A percentile compares a stretch with the other conserved stretches of the same genome.
Evolutionary conservation across 2,329 filamentous ascomycete genomes (phyloP).

Genomic region (Ilyonectria destructans): DNA sequence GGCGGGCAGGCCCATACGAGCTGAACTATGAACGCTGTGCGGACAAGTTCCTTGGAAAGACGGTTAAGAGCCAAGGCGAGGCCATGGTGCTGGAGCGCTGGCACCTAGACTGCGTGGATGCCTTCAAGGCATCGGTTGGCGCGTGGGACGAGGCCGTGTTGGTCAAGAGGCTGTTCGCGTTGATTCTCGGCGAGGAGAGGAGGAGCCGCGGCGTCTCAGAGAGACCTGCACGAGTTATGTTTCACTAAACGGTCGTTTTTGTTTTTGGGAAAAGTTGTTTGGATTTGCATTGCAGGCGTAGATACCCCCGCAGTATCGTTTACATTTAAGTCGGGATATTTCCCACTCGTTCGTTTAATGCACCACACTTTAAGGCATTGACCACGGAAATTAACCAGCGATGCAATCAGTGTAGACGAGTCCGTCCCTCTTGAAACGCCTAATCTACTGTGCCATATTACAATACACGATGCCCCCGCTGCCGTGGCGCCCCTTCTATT

Average conservation of each 20-base stretch:
- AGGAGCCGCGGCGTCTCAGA: slow-evolving; percentile 40
- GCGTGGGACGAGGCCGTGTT: slow-evolving; percentile 67
- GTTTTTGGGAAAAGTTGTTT: slow-evolving; percentile 37
- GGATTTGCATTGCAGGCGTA: slow-evolving; percentile 43
- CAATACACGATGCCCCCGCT: slow-evolving; percentile 43
- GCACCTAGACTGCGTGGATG: slow-evolving; percentile 73
- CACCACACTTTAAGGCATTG: neutral
- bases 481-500: slow-evolving; percentile 68
- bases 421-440: slow-evolving; percentile 50
- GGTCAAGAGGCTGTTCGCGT: slow-evolving; percentile 67
- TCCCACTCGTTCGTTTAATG: slow-evolving; percentile 14
- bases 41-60: slow-evolving; percentile 63
- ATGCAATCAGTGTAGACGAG: slow-evolving; percentile 44
- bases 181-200: slow-evolving; percentile 67
- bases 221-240: slow-evolving; percentile 48
- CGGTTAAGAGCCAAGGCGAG: slow-evolving; percentile 63
- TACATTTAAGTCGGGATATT: slow-evolving; percentile 26
- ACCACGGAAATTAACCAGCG: slow-evolving; percentile 31
- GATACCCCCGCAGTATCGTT: slow-evolving; percentile 45
- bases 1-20: slow-evolving; percentile 59
- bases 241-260: slow-evolving; percentile 48
- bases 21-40: slow-evolving; percentile 49
- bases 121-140: slow-evolving; percentile 65
- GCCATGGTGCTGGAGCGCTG: slow-evolving; percentile 67
- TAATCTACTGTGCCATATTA: slow-evolving; percentile 53